Base-by-base conservation (phyloP, 2,329 filamentous ascomycete genomes). In the Thelonectria olida region DNA sequence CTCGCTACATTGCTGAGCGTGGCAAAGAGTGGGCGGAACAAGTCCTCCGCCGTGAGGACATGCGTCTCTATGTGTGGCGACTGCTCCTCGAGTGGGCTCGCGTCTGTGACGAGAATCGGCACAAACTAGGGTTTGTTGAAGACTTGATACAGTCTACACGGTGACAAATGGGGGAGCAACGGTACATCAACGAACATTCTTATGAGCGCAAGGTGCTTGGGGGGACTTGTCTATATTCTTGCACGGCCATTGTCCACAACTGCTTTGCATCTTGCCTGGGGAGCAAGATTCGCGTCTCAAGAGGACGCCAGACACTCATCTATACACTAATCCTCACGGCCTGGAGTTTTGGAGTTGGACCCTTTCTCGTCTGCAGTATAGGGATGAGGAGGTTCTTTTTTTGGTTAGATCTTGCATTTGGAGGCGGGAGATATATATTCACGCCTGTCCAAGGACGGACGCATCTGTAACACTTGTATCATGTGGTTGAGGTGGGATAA, bases 21-120 rank as follows among this genome's bases (percentile, higher is more conserved):
- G 88, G 89, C 2, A 83, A 84, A 69, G 74, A 78, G 13, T 92
- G 89, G 90, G 83, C 85, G 1, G 82, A 86, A 64, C 81, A 80
- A 74, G 88, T 88, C 3, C 79, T 91, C 15, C 77, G 90, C 54
- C 80, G 81, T 25, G 87, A 90, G 60, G 89, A 91, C 68, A 90
- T 91, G 87, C 77, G 82, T 61, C 78, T 92, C 7, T 92, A 92
- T 71, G 81, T 88, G 19, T 87, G 86, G 76, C 79, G 89, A 39
- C 66, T 92, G 61, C 74, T 88, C 38, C 76, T 88, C 38, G 86
- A 88, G 71, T 88, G 84, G 75, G 85, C 82, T 22, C 74, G 85
- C 31, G 76, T 87, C 17, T 80, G 76, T 53, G 82, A 82, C 57
- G 78, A 80, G 56, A 76, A 80, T 48, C 72, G 82, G 31, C 73